Conservation (phyloP, 2,329 filamentous ascomycete species). For the Aspergillus terreus region DNA sequence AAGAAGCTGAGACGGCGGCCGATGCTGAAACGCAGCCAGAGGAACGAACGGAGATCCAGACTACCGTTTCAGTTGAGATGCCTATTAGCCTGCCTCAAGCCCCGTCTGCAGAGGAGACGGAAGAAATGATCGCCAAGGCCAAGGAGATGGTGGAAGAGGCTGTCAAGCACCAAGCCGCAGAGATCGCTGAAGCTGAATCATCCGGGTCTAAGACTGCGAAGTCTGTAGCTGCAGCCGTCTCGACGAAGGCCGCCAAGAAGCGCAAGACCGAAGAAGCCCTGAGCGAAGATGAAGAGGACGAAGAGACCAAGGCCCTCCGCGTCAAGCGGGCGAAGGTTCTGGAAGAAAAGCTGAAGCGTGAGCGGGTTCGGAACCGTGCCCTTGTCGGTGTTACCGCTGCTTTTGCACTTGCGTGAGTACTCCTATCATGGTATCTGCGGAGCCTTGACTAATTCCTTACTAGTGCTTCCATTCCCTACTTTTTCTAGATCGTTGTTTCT, state of each 20-base stretch:
- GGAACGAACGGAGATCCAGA: slow-evolving; percentile 55
- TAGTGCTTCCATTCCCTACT: slow-evolving; percentile 47
- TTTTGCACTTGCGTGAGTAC: slow-evolving; percentile 81
- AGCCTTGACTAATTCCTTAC: slow-evolving; percentile 20
- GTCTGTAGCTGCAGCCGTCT: background rate
- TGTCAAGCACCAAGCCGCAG: slow-evolving; percentile 45
- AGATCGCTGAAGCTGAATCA: slow-evolving; percentile 33
- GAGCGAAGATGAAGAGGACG: slow-evolving; percentile 46
- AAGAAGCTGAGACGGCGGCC: slow-evolving; percentile 65
- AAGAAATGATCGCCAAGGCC: slow-evolving; percentile 79
- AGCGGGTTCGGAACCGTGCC: slow-evolving; percentile 80
- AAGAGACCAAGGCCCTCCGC: slow-evolving; percentile 44
- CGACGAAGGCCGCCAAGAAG: slow-evolving; percentile 51
- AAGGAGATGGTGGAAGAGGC: slow-evolving; percentile 81
- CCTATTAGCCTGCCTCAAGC: slow-evolving; percentile 64
- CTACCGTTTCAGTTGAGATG: slow-evolving; percentile 71
- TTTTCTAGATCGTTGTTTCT: slow-evolving; percentile 32
- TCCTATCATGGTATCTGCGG: slow-evolving; percentile 15
- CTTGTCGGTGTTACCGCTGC: slow-evolving; percentile 82
- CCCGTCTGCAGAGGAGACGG: slow-evolving; percentile 71
- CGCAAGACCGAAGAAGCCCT: slow-evolving; percentile 73
- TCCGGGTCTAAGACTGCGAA: slow-evolving; percentile 20
- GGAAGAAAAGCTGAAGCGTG: slow-evolving; percentile 76
- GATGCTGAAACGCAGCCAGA: slow-evolving; percentile 53
- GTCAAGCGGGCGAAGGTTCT: slow-evolving; percentile 68